Conservation (phyloP, 129 eudicot species). For the Helianthus tuberosus region DNA sequence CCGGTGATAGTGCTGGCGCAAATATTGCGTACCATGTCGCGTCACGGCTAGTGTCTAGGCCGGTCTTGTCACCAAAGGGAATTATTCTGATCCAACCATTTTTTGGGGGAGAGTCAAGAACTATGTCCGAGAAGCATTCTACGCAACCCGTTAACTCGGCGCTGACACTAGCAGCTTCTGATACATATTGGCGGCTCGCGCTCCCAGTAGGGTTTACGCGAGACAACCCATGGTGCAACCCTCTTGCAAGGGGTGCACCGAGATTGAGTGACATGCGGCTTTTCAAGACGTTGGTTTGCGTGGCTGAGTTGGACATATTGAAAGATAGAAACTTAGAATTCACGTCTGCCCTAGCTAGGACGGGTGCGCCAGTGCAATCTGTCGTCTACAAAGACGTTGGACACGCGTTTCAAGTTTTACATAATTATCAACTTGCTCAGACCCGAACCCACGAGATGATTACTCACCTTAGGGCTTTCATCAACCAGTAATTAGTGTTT, state of each 20-base stretch:
- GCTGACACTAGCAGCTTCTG: constrained; percentile 48
- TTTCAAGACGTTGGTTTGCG: constrained; percentile 46
- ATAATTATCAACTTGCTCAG: constrained; percentile 47
- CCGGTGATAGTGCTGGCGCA: constrained; percentile 74
- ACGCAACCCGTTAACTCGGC: constrained; percentile 44
- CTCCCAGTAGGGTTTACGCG: constrained; percentile 49
- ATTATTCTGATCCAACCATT: constrained; percentile 58
- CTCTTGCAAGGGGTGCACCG: constrained; percentile 38
- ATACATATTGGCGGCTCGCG: constrained; percentile 60
- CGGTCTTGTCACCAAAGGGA: constrained; percentile 35
- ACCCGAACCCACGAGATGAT: constrained; percentile 55
- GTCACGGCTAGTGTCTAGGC: constrained; percentile 23
- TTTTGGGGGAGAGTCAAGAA: constrained; percentile 60
- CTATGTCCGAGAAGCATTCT: constrained; percentile 43
- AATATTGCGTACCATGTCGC: constrained; percentile 55
- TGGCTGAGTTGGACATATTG: constrained; percentile 58
- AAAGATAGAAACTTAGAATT: constrained; percentile 62
- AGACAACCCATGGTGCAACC: constrained; percentile 74
- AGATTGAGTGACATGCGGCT: constrained; percentile 25
- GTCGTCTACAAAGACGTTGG: constrained; percentile 58
- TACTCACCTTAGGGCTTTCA: constrained; percentile 41
- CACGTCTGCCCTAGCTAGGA: constrained; percentile 24
- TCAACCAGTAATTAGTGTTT: constrained; percentile 29
- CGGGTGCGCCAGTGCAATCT: constrained; percentile 43
- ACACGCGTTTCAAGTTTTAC: constrained; percentile 63